phyloP scores from a whole-genome alignment of 306 rosid species.

The Purshia tridentata region DNA sequence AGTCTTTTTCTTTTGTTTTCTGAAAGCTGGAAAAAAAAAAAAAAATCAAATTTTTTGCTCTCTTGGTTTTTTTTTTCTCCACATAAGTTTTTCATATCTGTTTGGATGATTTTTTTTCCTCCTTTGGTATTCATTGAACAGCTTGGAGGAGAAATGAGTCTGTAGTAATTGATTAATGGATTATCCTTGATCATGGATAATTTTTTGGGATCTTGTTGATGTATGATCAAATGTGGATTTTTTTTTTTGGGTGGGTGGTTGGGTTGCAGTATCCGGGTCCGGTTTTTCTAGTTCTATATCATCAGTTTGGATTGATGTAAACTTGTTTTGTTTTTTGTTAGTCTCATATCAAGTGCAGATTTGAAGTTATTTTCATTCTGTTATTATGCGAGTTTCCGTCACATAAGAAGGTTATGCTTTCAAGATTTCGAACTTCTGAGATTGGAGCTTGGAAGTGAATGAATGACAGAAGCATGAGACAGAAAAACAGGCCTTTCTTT shows the following conservation, averaged over 20 bases:
- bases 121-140: background rate
- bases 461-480: background rate
- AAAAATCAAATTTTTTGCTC: background rate
- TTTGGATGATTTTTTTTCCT: background rate
- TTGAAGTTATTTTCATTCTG: no score
- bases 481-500: background rate
- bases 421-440: background rate
- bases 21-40: background rate
- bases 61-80: background rate
- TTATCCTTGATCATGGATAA: background rate
- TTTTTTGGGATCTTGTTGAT: background rate
- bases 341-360: no score
- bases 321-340: no score
- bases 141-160: background rate
- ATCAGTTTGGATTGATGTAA: no score
- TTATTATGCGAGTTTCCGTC: no score
- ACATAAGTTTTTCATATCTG: background rate
- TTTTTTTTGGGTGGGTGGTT: no score
- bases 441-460: background rate
- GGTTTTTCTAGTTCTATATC: no score
- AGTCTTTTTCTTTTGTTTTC: background rate
- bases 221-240: background rate
- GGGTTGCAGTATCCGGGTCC: no score
- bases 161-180: background rate
- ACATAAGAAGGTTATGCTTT: no score